A percentile compares a stretch with the other conserved stretches of the same genome.
These are phyloP conservation scores for Melanogaster broomeanus DNA, from an alignment of 768 basidiomycete genomes.

Conservation along the genomic window DNA sequence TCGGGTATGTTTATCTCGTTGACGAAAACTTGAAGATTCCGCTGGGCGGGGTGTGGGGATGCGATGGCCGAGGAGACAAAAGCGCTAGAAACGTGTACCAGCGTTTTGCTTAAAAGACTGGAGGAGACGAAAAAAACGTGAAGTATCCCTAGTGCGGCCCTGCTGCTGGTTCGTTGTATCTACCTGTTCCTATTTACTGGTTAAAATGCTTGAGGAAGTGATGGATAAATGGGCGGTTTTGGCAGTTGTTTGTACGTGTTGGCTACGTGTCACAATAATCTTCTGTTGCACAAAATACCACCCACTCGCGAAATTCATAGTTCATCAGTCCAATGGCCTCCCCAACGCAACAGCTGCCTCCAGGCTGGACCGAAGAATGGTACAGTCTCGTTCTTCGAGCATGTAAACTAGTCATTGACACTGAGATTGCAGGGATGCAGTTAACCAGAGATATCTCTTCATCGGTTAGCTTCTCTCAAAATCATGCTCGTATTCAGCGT, in stretches of 20 bases:
- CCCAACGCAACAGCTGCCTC: constrained; percentile 72
- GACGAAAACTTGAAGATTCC: constrained; percentile 81
- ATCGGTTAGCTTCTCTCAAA: constrained; percentile 61
- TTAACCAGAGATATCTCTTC: constrained; percentile 83
- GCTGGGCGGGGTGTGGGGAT: constrained; percentile 93
- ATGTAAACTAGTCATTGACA: background rate
- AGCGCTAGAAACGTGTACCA: constrained; percentile 67
- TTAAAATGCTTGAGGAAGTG: too few relatives aligned
- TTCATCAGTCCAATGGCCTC: constrained; percentile 39
- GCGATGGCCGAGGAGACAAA: constrained; percentile 73
- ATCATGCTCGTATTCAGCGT: constrained; percentile 2
- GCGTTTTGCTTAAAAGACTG: constrained; percentile 65
- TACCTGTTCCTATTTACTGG: too few relatives aligned
- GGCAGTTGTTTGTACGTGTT: constrained; percentile 19
- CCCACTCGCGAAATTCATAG: background rate
- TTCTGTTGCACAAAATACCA: constrained; percentile 1
- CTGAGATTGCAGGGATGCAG: constrained; percentile 63
- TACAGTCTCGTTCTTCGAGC: constrained; percentile 33
- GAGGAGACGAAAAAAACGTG: constrained; percentile 29
- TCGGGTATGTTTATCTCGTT: constrained; percentile 91
- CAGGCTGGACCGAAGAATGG: constrained; percentile 95
- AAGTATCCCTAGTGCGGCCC: constrained; percentile 19
- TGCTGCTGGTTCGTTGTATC: background rate
- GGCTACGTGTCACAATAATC: constrained; percentile 21
- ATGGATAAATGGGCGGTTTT: background rate